Evolutionary conservation across 805 yeast species (phyloP).

Genomic region (Tetrapisispora fleetii): DNA sequence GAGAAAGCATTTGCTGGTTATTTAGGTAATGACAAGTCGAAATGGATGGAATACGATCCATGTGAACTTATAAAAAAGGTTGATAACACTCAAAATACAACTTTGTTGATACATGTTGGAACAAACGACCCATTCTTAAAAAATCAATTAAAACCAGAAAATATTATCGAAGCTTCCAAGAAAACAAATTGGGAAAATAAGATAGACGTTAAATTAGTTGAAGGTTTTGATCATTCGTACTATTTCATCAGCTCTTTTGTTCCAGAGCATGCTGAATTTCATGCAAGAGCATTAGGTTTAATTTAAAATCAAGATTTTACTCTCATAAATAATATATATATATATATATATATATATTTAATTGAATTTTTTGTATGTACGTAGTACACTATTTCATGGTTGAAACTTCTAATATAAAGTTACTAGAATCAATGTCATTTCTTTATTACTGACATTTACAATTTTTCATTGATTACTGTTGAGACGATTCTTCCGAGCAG

Average conservation of each 20-base stretch:
- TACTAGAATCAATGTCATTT: background rate
- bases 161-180: conserved; percentile 47
- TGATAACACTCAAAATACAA: conserved; percentile 40
- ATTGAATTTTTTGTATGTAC: too few relatives aligned
- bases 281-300: conserved; percentile 53
- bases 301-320: background rate
- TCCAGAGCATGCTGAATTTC: conserved; percentile 76
- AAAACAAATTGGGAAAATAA: conserved; percentile 50
- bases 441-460: background rate
- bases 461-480: background rate
- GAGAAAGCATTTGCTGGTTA: conserved; percentile 72
- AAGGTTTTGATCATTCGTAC: conserved; percentile 87
- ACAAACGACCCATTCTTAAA: conserved; percentile 62
- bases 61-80: conserved; percentile 47
- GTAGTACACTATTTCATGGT: too few relatives aligned
- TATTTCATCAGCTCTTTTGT: conserved; percentile 75
- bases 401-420: too few relatives aligned
- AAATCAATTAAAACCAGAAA: conserved; percentile 66
- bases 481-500: background rate
- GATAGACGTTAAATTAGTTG: conserved; percentile 51
- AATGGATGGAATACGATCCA: conserved; percentile 81
- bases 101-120: conserved; percentile 79
- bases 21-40: conserved; percentile 43
- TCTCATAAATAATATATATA: background rate
- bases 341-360: too few relatives aligned